A percentile compares a stretch with the other conserved stretches of the same genome.
These are phyloP conservation scores for Pseudonitzschia multiseries DNA, from an alignment of 108 stramenopile genomes.

Conservation along the genomic window DNA sequence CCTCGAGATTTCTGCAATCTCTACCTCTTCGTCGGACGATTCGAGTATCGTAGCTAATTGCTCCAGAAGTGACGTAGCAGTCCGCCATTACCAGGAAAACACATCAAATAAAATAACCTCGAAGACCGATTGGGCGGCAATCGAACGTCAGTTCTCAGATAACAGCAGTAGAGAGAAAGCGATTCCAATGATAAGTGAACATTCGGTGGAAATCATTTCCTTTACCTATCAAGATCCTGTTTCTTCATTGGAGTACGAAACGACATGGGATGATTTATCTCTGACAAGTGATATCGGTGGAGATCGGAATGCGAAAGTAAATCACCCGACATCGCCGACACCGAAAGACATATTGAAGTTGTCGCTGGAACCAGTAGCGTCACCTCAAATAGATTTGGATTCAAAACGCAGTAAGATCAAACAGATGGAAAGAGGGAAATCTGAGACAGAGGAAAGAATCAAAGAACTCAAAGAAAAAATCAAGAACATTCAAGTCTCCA, in stretches of 20 bases:
- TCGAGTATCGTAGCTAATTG: background rate
- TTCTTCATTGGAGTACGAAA: constrained; percentile 6
- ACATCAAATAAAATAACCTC: no score
- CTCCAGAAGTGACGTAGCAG: constrained; percentile 5
- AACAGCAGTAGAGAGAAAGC: background rate
- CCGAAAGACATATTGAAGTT: background rate
- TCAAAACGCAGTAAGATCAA: background rate
- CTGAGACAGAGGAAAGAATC: constrained; percentile 17
- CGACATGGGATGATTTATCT: constrained; percentile 13
- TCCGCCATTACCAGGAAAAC: constrained; percentile 4
- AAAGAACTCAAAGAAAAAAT: constrained; percentile 17
- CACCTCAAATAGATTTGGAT: background rate
- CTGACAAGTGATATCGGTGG: background rate
- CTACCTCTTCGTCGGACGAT: constrained; percentile 2
- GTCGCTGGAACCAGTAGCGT: background rate
- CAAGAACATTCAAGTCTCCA: constrained; percentile 12
- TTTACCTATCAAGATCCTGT: constrained; percentile 5
- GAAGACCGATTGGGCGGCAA: background rate
- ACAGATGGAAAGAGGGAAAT: background rate
- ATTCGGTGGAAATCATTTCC: background rate
- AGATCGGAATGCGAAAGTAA: background rate
- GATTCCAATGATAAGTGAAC: background rate
- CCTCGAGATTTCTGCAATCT: constrained; percentile 14
- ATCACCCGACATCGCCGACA: background rate
- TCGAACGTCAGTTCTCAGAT: background rate